Evolutionary conservation across 2,329 filamentous ascomycete species (phyloP).

Genomic region (Penicillium sp.): DNA sequence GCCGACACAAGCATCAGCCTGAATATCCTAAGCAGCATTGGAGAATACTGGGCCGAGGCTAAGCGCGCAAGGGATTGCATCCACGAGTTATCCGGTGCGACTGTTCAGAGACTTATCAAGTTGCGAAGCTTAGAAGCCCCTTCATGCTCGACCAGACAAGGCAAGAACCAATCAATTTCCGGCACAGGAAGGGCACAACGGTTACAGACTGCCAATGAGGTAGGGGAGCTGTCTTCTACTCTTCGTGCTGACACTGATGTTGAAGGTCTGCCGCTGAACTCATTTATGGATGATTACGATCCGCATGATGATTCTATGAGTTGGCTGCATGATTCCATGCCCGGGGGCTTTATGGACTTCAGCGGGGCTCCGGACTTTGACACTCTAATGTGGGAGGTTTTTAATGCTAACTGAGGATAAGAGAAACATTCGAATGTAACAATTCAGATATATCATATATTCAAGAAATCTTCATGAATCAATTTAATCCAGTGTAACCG

Average conservation of each 20-base stretch:
- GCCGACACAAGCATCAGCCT: conserved; percentile 45
- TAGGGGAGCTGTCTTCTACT: neutral
- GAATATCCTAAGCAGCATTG: conserved; percentile 53
- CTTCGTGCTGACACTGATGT: conserved; percentile 4
- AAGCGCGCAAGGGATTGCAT: conserved; percentile 33
- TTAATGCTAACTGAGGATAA: conserved; percentile 13
- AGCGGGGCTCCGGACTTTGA: conserved; percentile 31
- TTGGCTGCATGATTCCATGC: conserved; percentile 26
- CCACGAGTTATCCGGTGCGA: conserved; percentile 30
- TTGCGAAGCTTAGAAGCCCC: conserved; percentile 15
- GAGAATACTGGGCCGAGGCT: conserved; percentile 55
- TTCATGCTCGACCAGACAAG: conserved; percentile 12
- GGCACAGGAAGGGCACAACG: neutral
- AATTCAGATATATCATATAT: neutral
- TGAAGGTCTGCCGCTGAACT: conserved; percentile 12
- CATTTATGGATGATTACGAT: conserved; percentile 21
- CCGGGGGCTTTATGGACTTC: conserved; percentile 27
- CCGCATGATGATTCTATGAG: conserved; percentile 16
- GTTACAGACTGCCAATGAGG: neutral
- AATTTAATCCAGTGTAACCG: neutral
- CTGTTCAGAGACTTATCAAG: conserved; percentile 27
- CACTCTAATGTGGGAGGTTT: conserved; percentile 32
- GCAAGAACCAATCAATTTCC: neutral
- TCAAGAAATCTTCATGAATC: neutral
- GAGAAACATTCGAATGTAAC: neutral